These are phyloP conservation scores for Candida sithepensis DNA, from an alignment of 805 yeast genomes.

Conservation along the genomic window DNA sequence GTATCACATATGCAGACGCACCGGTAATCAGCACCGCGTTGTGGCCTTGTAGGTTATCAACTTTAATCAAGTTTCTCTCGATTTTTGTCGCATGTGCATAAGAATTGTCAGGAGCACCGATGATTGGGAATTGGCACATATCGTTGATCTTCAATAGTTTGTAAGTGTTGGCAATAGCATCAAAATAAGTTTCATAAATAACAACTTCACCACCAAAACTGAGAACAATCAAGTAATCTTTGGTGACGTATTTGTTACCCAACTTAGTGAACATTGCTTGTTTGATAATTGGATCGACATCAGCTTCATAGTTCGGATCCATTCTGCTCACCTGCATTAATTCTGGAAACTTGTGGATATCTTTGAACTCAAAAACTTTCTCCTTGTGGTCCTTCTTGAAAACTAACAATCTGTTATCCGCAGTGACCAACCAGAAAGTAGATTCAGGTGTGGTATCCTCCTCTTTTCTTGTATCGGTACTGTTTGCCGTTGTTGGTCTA, in stretches of 20 bases:
- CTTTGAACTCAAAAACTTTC: slow-evolving; percentile 49
- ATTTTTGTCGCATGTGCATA: slow-evolving; percentile 63
- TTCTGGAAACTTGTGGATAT: slow-evolving; percentile 45
- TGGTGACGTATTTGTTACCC: slow-evolving; percentile 54
- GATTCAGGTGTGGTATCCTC: slow-evolving; percentile 29
- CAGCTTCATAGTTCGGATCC: slow-evolving; percentile 44
- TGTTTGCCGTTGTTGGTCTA: slow-evolving; percentile 24
- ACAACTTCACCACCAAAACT: slow-evolving; percentile 81
- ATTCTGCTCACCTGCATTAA: slow-evolving; percentile 41
- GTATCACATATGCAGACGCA: slow-evolving; percentile 60
- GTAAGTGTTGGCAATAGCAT: slow-evolving; percentile 35
- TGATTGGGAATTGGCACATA: slow-evolving; percentile 41
- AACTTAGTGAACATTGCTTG: slow-evolving; percentile 60
- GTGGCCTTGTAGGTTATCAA: slow-evolving; percentile 54
- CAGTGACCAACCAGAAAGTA: slow-evolving; percentile 66
- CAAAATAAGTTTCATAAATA: slow-evolving; percentile 56
- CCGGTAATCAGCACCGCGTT: slow-evolving; percentile 72
- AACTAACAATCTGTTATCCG: slow-evolving; percentile 68
- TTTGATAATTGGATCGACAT: slow-evolving; percentile 73
- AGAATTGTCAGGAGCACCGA: slow-evolving; percentile 82
- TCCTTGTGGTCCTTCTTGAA: slow-evolving; percentile 55
- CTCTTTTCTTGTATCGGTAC: slow-evolving; percentile 19
- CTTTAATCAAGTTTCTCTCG: slow-evolving; percentile 62
- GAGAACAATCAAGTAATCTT: slow-evolving; percentile 64
- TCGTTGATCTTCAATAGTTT: slow-evolving; percentile 42